Percentiles rank a stretch among this genome's conserved stretches.
Conservation (phyloP, 225 moss, liverwort and hornwort genomes). For the Climacium dendroides region DNA sequence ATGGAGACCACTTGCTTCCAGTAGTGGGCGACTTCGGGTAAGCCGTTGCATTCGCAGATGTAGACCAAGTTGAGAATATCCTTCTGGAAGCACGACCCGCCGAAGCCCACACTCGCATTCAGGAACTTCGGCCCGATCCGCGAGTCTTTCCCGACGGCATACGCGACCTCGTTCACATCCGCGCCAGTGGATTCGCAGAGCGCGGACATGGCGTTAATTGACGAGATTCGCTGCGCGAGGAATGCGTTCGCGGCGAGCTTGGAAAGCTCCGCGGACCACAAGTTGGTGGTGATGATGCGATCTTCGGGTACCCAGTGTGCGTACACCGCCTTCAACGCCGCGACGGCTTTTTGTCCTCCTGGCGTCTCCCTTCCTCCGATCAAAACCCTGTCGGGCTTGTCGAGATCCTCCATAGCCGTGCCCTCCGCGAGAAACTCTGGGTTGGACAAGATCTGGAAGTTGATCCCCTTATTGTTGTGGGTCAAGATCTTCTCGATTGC, state of each 20-base stretch:
- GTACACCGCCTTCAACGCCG: slow-evolving; percentile 76
- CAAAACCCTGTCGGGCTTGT: slow-evolving; percentile 72
- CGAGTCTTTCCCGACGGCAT: slow-evolving; percentile 67
- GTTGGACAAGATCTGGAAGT: slow-evolving; percentile 89
- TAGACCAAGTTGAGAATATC: slow-evolving; percentile 89
- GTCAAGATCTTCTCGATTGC: slow-evolving; percentile 92
- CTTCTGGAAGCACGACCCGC: slow-evolving; percentile 91
- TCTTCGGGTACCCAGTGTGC: slow-evolving; percentile 86
- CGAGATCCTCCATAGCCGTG: slow-evolving; percentile 66
- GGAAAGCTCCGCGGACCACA: slow-evolving; percentile 92
- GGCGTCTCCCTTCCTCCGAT: slow-evolving; percentile 72
- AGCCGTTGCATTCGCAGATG: slow-evolving; percentile 90
- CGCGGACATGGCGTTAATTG: slow-evolving; percentile 87
- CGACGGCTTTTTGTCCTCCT: slow-evolving; percentile 66
- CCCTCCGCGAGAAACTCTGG: slow-evolving; percentile 94
- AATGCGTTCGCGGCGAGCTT: slow-evolving; percentile 92
- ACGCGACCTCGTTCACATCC: slow-evolving; percentile 72
- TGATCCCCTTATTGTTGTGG: slow-evolving; percentile 78
- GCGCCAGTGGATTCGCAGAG: slow-evolving; percentile 85
- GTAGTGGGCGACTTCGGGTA: slow-evolving; percentile 70
- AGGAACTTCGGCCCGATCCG: slow-evolving; percentile 71
- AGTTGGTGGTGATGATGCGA: slow-evolving; percentile 77
- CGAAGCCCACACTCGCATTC: slow-evolving; percentile 69
- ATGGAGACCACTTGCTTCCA: slow-evolving; percentile 94
- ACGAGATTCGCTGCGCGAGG: slow-evolving; percentile 74